phyloP scores from a whole-genome alignment of 2,329 filamentous ascomycete genomes.

The Ophiostoma himal-ulmi region DNA sequence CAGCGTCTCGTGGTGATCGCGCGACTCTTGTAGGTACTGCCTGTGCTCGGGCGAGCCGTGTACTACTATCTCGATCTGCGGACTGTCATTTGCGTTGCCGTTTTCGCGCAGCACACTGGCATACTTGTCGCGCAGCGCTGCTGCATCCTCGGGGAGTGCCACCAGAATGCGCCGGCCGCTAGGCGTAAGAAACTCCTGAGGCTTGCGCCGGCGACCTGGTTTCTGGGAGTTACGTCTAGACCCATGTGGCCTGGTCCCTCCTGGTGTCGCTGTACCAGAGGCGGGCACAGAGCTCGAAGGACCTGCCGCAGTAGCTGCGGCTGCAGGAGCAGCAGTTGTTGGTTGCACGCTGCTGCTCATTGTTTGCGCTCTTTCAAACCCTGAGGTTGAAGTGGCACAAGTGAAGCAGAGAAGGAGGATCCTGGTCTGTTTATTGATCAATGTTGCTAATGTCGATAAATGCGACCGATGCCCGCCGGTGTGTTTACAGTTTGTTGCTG shows the following conservation, averaged over 20 bases:
- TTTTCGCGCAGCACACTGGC: constrained; percentile 27
- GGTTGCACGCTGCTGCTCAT: constrained; percentile 9
- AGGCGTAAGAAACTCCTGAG: constrained; percentile 50
- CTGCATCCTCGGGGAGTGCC: constrained; percentile 50
- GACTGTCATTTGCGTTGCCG: constrained; percentile 21
- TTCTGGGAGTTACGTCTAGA: not conserved
- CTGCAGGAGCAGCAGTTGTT: not conserved
- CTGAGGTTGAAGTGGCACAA: not conserved
- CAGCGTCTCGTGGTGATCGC: constrained; percentile 47
- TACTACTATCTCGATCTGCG: constrained; percentile 52
- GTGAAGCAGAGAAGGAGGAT: not conserved
- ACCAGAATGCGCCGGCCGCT: constrained; percentile 53
- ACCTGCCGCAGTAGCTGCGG: not conserved
- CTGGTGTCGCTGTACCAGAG: constrained; percentile 15
- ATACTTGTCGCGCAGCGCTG: constrained; percentile 43
- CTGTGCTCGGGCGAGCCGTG: constrained; percentile 48
- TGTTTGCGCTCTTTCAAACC: not conserved
- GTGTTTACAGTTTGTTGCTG: not conserved
- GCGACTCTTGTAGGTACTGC: constrained; percentile 44
- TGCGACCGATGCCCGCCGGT: not conserved
- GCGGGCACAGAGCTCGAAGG: constrained; percentile 11
- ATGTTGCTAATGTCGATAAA: no score
- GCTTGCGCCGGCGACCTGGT: constrained; percentile 33
- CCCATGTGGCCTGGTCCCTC: not conserved
- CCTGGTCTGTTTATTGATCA: not conserved